Evolutionary conservation across 129 eudicot species (phyloP).

Genomic region (Centrapalus pauciflorus): DNA sequence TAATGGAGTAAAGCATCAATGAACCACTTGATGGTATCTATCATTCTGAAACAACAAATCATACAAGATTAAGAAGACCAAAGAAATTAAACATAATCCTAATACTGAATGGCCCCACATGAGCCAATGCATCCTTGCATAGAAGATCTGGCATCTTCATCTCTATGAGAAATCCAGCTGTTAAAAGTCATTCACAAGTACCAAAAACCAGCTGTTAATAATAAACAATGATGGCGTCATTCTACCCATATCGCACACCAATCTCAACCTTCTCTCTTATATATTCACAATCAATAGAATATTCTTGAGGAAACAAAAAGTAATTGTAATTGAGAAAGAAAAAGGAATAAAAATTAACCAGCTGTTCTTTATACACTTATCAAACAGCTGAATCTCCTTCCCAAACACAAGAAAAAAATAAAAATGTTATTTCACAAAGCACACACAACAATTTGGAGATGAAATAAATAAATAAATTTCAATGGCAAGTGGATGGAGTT

Average conservation of each 20-base stretch:
- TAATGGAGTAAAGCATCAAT: not conserved
- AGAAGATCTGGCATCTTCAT: not conserved
- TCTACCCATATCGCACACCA: constrained; percentile 21
- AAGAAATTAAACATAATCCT: no score
- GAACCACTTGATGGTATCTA: no score
- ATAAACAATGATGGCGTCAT: constrained; percentile 7
- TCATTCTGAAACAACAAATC: no score
- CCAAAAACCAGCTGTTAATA: not conserved
- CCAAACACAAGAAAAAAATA: constrained; percentile 17
- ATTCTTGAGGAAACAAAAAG: constrained; percentile 5
- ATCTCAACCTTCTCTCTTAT: constrained; percentile 27
- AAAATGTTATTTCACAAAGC: constrained; percentile 28
- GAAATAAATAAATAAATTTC: constrained; percentile 21
- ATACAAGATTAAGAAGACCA: no score
- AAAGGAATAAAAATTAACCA: constrained; percentile 42
- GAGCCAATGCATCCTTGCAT: no score
- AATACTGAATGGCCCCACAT: no score
- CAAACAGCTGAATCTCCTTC: constrained; percentile 69
- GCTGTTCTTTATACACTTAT: constrained; percentile 85
- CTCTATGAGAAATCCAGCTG: not conserved
- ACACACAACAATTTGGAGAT: constrained; percentile 36
- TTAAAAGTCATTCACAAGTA: constrained; percentile 3
- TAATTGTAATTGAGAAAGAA: constrained; percentile 14
- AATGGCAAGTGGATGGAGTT: constrained; percentile 18
- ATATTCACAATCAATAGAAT: constrained; percentile 47